Evolutionary conservation across 768 basidiomycete species (phyloP).

Genomic region (Mycena olivaceomarginata): DNA sequence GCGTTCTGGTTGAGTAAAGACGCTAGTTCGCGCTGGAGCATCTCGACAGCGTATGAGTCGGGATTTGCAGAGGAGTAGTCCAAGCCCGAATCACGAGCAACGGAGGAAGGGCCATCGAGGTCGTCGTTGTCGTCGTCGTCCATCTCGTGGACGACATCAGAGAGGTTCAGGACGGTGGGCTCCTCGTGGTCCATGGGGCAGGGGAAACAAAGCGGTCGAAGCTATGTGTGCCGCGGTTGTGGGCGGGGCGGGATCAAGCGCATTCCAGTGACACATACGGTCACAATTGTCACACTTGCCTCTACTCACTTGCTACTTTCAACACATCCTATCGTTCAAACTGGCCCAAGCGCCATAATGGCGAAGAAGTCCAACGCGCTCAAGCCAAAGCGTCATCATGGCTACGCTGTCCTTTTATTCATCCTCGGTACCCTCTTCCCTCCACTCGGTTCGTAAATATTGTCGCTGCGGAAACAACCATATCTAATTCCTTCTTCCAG

Average conservation of each 20-base stretch:
- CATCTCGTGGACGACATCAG: slow-evolving; percentile 90
- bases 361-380: slow-evolving; percentile 68
- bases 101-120: slow-evolving; percentile 55
- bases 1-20: slow-evolving; percentile 85
- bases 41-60: slow-evolving; percentile 78
- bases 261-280: no score
- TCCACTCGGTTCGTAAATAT: slow-evolving; percentile 81
- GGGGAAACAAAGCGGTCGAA: background rate
- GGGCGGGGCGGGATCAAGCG: background rate
- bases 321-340: background rate
- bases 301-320: no score
- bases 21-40: slow-evolving; percentile 87
- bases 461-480: background rate
- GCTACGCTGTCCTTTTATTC: slow-evolving; percentile 87
- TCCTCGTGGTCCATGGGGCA: slow-evolving; percentile 64
- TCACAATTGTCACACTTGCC: no score
- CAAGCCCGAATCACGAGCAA: slow-evolving; percentile 59
- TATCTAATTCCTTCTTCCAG: slow-evolving; percentile 62
- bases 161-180: slow-evolving; percentile 79
- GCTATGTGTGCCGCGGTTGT: background rate
- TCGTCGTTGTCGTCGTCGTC: slow-evolving; percentile 72
- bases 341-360: slow-evolving; percentile 52
- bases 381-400: slow-evolving; percentile 86
- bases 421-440: slow-evolving; percentile 94
- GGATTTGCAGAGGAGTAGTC: slow-evolving; percentile 60